phyloP scores from a whole-genome alignment of 208 protist species.

The Tritrichomonas foetus region DNA sequence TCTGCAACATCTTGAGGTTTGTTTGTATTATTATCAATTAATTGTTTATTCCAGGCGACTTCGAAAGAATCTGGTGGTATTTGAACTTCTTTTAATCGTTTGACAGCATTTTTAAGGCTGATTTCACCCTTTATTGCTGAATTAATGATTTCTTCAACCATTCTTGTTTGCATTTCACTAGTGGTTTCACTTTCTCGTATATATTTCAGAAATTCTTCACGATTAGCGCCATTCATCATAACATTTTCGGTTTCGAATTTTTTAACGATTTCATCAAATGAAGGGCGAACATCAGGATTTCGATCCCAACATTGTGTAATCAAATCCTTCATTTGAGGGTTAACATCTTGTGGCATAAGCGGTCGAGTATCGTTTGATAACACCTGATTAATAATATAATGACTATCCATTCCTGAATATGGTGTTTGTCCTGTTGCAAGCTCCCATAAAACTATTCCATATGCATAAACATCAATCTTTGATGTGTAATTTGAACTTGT shows the following conservation, averaged over 20 bases:
- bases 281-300: neutral
- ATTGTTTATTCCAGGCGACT: neutral
- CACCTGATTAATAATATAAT: neutral
- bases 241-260: neutral
- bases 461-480: slow-evolving; percentile 34
- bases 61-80: neutral
- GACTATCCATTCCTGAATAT: neutral
- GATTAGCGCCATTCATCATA: neutral
- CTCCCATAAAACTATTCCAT: neutral
- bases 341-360: neutral
- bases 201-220: neutral
- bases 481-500: neutral
- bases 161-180: neutral
- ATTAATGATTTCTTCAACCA: neutral
- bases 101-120: neutral
- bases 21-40: neutral
- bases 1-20: neutral
- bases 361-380: neutral
- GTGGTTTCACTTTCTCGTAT: neutral
- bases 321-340: neutral
- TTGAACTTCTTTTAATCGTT: neutral
- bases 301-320: slow-evolving; percentile 12
- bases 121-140: neutral
- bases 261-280: slow-evolving; percentile 24
- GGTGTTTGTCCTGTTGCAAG: neutral